Evolutionary conservation across 345 rosid species (phyloP).

Genomic region (Pistacia atlantica): DNA sequence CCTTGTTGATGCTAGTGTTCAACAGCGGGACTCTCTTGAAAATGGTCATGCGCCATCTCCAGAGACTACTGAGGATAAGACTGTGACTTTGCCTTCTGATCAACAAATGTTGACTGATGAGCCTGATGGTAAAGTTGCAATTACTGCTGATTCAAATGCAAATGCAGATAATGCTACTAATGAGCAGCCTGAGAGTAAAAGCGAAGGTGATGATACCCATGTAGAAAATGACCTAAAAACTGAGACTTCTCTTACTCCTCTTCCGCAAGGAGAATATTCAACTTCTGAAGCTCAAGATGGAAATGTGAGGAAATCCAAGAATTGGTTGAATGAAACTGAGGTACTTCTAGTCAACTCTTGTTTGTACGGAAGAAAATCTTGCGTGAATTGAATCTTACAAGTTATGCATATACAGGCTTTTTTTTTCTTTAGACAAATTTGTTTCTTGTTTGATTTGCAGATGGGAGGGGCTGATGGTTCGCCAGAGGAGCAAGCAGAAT

Average conservation of each 20-base stretch:
- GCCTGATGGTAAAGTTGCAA: slow-evolving; percentile 19
- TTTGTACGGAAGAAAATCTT: too few species aligned
- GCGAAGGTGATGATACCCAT: slow-evolving; percentile 16
- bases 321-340: slow-evolving; percentile 64
- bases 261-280: slow-evolving; percentile 25
- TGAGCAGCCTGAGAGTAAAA: slow-evolving; percentile 28
- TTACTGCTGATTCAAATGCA: slow-evolving; percentile 7
- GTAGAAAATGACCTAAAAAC: slow-evolving; percentile 17
- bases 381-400: slow-evolving; percentile 4
- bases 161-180: slow-evolving; percentile 14
- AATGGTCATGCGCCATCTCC: slow-evolving; percentile 25
- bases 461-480: slow-evolving; percentile 64
- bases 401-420: background rate
- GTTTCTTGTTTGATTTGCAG: slow-evolving; percentile 36
- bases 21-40: slow-evolving; percentile 34
- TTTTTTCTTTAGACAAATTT: slow-evolving; percentile 8
- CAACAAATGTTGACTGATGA: slow-evolving; percentile 23
- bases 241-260: slow-evolving; percentile 21
- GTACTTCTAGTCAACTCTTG: slow-evolving; percentile 27
- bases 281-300: slow-evolving; percentile 39
- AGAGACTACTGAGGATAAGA: slow-evolving; percentile 28
- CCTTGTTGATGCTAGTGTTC: slow-evolving; percentile 33
- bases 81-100: slow-evolving; percentile 46
- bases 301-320: slow-evolving; percentile 45
- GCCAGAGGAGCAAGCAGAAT: slow-evolving; percentile 59